Percentiles rank a stretch among this genome's conserved stretches.
phyloP scores from a whole-genome alignment of 176 grass and related monocot genomes.

The Triticum timopheevii region DNA sequence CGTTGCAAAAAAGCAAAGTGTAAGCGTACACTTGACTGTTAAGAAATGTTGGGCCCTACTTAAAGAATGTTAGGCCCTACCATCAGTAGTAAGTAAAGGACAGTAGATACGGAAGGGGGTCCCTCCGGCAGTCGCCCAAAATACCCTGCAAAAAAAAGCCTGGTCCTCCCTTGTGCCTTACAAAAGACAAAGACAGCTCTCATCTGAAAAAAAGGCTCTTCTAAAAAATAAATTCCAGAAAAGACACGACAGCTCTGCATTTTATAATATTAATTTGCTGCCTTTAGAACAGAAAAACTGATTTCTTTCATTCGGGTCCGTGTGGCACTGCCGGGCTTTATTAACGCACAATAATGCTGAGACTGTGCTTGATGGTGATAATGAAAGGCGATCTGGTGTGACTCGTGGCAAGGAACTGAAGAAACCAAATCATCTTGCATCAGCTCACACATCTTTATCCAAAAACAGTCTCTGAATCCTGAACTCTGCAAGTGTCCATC shows the following conservation, averaged over 20 bases:
- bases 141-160: not conserved
- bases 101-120: not conserved
- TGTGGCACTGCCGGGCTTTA: not conserved
- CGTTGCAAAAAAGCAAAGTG: not conserved
- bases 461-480: too few species aligned
- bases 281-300: not conserved
- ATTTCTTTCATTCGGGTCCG: not conserved
- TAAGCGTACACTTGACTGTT: not conserved
- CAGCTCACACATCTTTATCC: not conserved
- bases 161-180: not conserved
- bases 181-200: not conserved
- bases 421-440: not conserved
- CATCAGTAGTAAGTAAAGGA: not conserved
- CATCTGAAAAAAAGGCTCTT: too few species aligned
- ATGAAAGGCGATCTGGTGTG: not conserved
- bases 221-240: not conserved
- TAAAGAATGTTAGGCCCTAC: not conserved
- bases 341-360: not conserved
- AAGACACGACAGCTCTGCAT: not conserved
- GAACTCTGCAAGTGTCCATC: too few species aligned
- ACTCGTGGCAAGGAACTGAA: not conserved
- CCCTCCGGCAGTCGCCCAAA: not conserved
- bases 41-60: not conserved
- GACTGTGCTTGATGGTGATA: too few species aligned
- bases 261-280: not conserved